Base-by-base conservation (phyloP, 1,139 yeast species). In the Insectozyma bohioensis region DNA sequence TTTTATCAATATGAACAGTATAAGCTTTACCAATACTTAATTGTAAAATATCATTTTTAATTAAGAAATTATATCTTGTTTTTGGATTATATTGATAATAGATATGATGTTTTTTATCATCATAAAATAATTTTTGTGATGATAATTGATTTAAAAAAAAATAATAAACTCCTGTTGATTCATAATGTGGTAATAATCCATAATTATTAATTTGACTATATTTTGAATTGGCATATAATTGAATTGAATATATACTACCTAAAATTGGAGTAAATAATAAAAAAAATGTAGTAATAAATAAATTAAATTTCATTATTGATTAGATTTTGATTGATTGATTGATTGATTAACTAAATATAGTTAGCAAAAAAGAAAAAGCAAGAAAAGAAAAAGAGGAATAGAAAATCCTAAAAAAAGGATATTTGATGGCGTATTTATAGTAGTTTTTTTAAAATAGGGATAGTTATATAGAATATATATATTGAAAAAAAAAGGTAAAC, bases 1-100 rank as follows among this genome's bases (percentile, higher is more conserved):
- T 48, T 31, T 39, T 48, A 17, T 41, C 45, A 25, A 49, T 33
- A 7, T 33, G 33, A 22, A 51, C 48, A 19, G 28, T 31, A 18
- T 35, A 24, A 12, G 38, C 32, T 6, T 30, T 28, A 1, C 41
- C 50, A 22, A 46, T 45, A 16, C 49, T 33, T 17, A 53, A 42
- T 30, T 42, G 41, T 12, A 37, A 31, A 20, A 27, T 23, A 21
- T 34, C 20, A 19, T 34, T 30, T 6, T 15, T 12, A 9, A 24
- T 12, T 9, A 24, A 21, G 15, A 31, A 31, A 18, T 20, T 31
- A n/a, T 11, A 27, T 13, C 30, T 31, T 7, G 14, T 21, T 10
- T 15, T 12, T 12, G 20, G 22, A 10, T 20, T 10, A 19, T 24
- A 13, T 26, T 35, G 28, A 21, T 31, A 16, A n/a, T 30, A 30